Percentiles rank a stretch among this genome's conserved stretches.
These are phyloP conservation scores for Asterella californica DNA, from an alignment of 225 moss, liverwort and hornwort genomes.

Conservation along the genomic window DNA sequence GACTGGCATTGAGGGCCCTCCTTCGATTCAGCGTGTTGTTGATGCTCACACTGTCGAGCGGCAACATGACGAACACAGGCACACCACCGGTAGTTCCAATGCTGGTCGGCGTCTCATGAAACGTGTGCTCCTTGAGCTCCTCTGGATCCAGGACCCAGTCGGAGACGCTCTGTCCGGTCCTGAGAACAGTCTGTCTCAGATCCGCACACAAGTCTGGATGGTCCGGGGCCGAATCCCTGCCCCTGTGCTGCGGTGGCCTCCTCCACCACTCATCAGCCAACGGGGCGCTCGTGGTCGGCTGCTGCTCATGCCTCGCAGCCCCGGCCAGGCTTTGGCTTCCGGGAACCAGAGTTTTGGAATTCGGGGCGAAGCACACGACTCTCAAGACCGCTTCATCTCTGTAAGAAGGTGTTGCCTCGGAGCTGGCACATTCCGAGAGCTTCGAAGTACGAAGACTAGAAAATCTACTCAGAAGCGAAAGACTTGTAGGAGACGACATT, in stretches of 20 bases:
- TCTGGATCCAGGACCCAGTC: conserved; percentile 55
- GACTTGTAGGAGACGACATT: conserved; percentile 28
- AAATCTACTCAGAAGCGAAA: conserved; percentile 18
- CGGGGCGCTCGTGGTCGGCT: background rate
- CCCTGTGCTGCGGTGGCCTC: conserved; percentile 25
- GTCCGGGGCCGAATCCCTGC: conserved; percentile 5
- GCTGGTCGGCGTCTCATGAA: conserved; percentile 65
- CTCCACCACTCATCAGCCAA: conserved; percentile 25
- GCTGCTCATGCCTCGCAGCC: background rate
- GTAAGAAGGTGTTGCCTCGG: conserved; percentile 10
- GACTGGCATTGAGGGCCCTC: conserved; percentile 65
- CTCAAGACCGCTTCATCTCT: conserved; percentile 11
- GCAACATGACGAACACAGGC: conserved; percentile 75
- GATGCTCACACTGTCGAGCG: conserved; percentile 65
- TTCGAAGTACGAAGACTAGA: background rate
- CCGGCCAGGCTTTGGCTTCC: background rate
- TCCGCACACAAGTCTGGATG: background rate
- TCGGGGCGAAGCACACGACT: conserved; percentile 18
- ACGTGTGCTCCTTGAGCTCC: conserved; percentile 54
- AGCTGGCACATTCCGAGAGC: conserved; percentile 1
- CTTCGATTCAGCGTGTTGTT: conserved; percentile 59
- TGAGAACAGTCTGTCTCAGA: background rate
- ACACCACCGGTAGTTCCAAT: conserved; percentile 60
- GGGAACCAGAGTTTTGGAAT: background rate
- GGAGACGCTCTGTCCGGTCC: conserved; percentile 46